Evolutionary conservation across 768 basidiomycete species (phyloP), one percentile per base, ranked within the genome.

Genomic region (Obba rivulosa): DNA sequence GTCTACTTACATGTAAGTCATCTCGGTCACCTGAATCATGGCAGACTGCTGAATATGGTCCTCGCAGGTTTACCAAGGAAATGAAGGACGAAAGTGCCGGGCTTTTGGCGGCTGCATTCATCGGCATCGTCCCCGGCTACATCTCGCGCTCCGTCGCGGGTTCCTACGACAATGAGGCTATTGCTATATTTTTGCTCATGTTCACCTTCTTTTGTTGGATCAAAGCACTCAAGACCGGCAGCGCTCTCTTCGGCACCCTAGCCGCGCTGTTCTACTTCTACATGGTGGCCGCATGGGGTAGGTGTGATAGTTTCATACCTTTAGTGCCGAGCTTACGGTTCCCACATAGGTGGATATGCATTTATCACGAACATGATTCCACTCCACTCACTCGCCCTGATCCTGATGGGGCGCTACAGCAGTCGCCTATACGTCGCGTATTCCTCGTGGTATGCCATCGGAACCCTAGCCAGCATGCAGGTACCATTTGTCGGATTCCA

Each of bases 331-430:
- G n/a, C 21, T 40, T 40, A 45, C 37, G 38, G 14, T 24, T 17
- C 47, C 22, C 52, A 10, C 28, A 10, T 43, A 91, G 90, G 91
- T 75, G 92, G 93, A 56, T 99, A 98, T 69, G 96, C 88, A 0
- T 99, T 99, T 77, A 99, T 99, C 67, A 99, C 96, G 40, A 99
- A 99, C 76, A 99, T 99, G 95, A 94, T 98, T 51, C 96, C 96
- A 34, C 72, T 99, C 2, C 96, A 99, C 60, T 88, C 91, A 0
- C 78, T 98, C n/a, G 85, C 90, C 31, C 83, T 99, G 48, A 80
- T 97, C 46, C 73, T 98, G 28, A 99, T 98, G 96, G 94, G 94
- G 17, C 83, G 96, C 41, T 99, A 82, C 75, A 91, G 85, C 52
- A 84, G 79, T 61, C 83, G 92, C 21, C 79, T 99, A 42, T 99